Percentiles rank a stretch among this genome's conserved stretches.
These are phyloP conservation scores for Talaromyces funiculosus DNA, from an alignment of 2,329 filamentous ascomycete species.

Conservation along the genomic window DNA sequence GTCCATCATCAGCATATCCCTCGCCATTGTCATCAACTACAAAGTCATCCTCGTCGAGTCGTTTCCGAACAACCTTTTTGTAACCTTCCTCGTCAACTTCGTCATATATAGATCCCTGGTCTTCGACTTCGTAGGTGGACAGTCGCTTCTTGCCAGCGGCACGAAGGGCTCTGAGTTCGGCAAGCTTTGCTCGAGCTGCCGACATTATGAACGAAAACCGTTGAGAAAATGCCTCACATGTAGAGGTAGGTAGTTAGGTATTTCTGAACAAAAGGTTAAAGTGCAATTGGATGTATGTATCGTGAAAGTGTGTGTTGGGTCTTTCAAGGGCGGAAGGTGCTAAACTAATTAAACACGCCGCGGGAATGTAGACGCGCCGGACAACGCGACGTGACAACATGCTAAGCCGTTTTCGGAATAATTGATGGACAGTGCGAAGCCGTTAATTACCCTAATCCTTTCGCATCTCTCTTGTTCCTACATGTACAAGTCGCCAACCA, in stretches of 20 bases:
- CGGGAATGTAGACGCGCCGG: conserved; percentile 13
- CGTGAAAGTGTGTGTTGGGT: conserved; percentile 54
- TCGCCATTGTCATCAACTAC: conserved; percentile 98
- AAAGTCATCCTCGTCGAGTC: conserved; percentile 92
- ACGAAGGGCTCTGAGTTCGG: conserved; percentile 77
- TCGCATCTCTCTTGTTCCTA: not conserved
- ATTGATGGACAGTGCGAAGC: not conserved
- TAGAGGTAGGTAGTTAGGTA: not conserved
- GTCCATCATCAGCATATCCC: conserved; percentile 90
- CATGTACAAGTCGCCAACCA: not conserved
- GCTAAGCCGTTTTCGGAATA: not conserved
- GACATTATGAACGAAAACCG: conserved; percentile 23
- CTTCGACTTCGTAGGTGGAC: conserved; percentile 77
- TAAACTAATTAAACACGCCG: not conserved
- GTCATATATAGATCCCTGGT: conserved; percentile 83
- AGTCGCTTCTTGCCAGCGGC: conserved; percentile 87
- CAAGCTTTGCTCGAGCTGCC: conserved; percentile 39
- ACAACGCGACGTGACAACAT: conserved; percentile 11
- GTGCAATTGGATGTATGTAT: conserved; percentile 37
- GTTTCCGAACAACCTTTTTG: conserved; percentile 86
- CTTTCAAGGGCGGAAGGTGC: not conserved
- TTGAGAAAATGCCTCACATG: not conserved
- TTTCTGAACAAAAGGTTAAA: not conserved
- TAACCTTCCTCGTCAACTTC: conserved; percentile 96
- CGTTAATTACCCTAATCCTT: not conserved